These are phyloP conservation scores for Lepiota brunneoincarnata DNA, from an alignment of 768 basidiomycete genomes.

Conservation along the genomic window DNA sequence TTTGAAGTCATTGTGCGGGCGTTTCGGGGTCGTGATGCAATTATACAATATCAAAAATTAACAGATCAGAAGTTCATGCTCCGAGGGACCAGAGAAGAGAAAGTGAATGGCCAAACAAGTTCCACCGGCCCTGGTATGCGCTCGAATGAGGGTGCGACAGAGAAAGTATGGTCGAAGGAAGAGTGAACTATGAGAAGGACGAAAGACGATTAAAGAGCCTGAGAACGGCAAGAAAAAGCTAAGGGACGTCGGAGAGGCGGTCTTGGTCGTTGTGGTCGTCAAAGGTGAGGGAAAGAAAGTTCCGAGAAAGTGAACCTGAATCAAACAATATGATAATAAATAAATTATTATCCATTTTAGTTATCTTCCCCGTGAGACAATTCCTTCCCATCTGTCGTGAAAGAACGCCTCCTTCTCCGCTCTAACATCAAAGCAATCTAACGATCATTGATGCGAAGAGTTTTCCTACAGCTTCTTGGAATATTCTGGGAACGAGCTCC, in stretches of 20 bases:
- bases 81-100: constrained; percentile 15
- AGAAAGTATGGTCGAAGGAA: background rate
- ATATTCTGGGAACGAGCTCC: background rate
- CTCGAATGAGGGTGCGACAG: background rate
- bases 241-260: constrained; percentile 15
- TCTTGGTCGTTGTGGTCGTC: constrained; percentile 21
- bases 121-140: background rate
- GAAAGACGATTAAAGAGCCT: background rate
- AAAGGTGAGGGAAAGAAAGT: constrained; percentile 12
- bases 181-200: background rate
- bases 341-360: constrained; percentile 9
- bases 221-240: background rate
- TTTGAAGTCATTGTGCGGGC: constrained; percentile 5
- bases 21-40: constrained; percentile 15
- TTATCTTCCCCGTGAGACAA: constrained; percentile 6
- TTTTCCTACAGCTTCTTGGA: background rate
- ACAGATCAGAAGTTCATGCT: constrained; percentile 29
- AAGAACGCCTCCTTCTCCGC: background rate
- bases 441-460: background rate
- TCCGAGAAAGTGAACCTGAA: constrained; percentile 9
- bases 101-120: background rate
- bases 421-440: background rate
- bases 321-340: constrained; percentile 14
- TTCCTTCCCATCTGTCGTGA: background rate
- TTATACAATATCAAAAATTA: constrained; percentile 18